These are phyloP conservation scores for Zygosaccharomyces pseudobailii DNA, from an alignment of 1,139 yeast genomes.

Conservation along the genomic window DNA sequence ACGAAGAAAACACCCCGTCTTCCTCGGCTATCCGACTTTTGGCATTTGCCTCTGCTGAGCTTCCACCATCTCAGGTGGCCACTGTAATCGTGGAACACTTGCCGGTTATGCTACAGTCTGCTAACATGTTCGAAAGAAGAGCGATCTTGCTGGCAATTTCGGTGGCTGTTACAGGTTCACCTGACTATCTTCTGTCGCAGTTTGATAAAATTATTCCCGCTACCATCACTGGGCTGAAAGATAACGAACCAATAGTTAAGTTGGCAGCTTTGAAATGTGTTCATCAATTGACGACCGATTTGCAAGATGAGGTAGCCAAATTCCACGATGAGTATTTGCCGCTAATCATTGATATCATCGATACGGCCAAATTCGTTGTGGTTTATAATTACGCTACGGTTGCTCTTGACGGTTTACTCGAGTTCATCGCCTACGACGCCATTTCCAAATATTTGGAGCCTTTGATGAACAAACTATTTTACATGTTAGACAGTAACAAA, in stretches of 20 bases:
- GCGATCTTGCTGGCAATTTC: conserved; percentile 82
- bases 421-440: conserved; percentile 85
- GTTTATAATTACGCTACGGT: conserved; percentile 87
- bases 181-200: conserved; percentile 80
- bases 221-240: conserved; percentile 72
- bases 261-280: conserved; percentile 84
- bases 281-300: conserved; percentile 71
- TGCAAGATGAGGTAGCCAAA: conserved; percentile 79
- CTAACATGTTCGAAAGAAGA: conserved; percentile 74
- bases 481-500: conserved; percentile 64
- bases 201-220: conserved; percentile 68
- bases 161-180: conserved; percentile 87
- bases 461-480: conserved; percentile 82
- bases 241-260: conserved; percentile 69
- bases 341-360: conserved; percentile 79
- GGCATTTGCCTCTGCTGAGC: conserved; percentile 70
- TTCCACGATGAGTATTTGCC: conserved; percentile 82
- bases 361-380: conserved; percentile 74
- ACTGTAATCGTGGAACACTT: conserved; percentile 70
- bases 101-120: conserved; percentile 57
- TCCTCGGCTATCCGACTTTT: conserved; percentile 76
- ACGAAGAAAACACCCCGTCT: conserved; percentile 81
- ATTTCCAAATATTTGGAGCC: conserved; percentile 79
- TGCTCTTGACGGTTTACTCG: conserved; percentile 88
- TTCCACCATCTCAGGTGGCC: conserved; percentile 91